Evolutionary conservation across 2,329 filamentous ascomycete species (phyloP).

Genomic region (Exophiala lecanii-corni): DNA sequence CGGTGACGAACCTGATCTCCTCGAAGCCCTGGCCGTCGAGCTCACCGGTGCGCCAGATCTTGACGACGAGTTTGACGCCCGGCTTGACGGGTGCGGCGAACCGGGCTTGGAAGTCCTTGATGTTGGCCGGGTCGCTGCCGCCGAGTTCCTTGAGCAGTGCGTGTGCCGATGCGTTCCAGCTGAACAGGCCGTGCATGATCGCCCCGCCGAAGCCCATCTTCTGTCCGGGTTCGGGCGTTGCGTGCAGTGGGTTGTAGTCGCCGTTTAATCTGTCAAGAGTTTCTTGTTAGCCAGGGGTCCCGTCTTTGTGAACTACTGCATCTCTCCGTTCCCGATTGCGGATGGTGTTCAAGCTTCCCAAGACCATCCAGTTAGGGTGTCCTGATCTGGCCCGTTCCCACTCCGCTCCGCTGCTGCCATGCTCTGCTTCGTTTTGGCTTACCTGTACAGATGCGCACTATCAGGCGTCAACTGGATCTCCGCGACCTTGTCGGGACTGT

Average conservation of each 20-base stretch:
- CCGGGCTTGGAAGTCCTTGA: slow-evolving; percentile 83
- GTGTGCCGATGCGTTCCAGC: slow-evolving; percentile 76
- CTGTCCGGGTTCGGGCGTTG: slow-evolving; percentile 74
- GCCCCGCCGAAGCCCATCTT: slow-evolving; percentile 88
- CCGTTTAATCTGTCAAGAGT: slow-evolving; percentile 66
- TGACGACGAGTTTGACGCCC: slow-evolving; percentile 73
- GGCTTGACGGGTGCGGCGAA: slow-evolving; percentile 82
- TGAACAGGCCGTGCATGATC: slow-evolving; percentile 86
- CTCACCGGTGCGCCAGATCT: slow-evolving; percentile 74
- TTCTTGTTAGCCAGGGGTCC: too few species aligned
- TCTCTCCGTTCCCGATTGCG: too few species aligned
- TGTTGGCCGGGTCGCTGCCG: slow-evolving; percentile 70
- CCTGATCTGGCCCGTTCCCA: too few species aligned
- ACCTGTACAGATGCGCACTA: slow-evolving; percentile 70
- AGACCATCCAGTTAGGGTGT: too few species aligned
- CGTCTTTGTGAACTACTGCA: too few species aligned
- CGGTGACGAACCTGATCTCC: slow-evolving; percentile 75
- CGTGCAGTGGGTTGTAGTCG: slow-evolving; percentile 91
- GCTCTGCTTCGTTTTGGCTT: too few species aligned
- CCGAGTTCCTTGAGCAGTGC: slow-evolving; percentile 69
- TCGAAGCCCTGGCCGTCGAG: slow-evolving; percentile 61
- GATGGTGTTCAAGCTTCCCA: too few species aligned
- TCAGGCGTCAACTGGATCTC: slow-evolving; percentile 66
- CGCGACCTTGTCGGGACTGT: slow-evolving; percentile 63
- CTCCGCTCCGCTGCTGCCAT: too few species aligned